These are phyloP conservation scores for Malassezia japonica DNA, from an alignment of 1,284 basidiomycete genomes.

Conservation along the genomic window DNA sequence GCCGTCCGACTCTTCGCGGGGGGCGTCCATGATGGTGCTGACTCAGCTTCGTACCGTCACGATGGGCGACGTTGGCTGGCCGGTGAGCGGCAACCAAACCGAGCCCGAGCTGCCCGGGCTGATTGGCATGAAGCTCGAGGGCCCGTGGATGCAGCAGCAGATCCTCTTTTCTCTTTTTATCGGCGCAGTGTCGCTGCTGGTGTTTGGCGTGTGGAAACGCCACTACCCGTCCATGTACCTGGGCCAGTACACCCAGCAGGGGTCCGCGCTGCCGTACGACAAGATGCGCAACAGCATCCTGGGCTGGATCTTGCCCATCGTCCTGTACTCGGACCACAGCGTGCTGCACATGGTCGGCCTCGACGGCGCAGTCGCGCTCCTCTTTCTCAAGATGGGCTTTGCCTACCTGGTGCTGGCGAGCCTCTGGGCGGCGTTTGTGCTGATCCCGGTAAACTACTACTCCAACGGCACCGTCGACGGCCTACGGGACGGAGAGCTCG, in stretches of 20 bases:
- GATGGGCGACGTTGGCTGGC: no score
- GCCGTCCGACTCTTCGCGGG: conserved; percentile 3
- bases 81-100: not conserved
- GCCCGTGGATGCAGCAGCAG: conserved; percentile 89
- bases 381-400: conserved; percentile 91
- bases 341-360: conserved; percentile 93
- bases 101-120: conserved; percentile 15
- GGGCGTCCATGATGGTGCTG: conserved; percentile 13
- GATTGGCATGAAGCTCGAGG: conserved; percentile 43
- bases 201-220: conserved; percentile 77
- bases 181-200: conserved; percentile 67
- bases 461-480: conserved; percentile 46
- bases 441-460: conserved; percentile 47
- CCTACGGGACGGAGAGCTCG: conserved; percentile 19
- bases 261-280: conserved; percentile 80
- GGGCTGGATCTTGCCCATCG: conserved; percentile 88
- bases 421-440: conserved; percentile 51
- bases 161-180: conserved; percentile 67
- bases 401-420: conserved; percentile 74
- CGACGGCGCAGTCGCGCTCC: conserved; percentile 86
- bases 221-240: conserved; percentile 82
- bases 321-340: conserved; percentile 78
- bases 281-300: conserved; percentile 66
- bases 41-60: not conserved
- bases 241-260: conserved; percentile 76